Base-by-base conservation (phyloP, 129 eudicot genomes). In the Arctium minus region DNA sequence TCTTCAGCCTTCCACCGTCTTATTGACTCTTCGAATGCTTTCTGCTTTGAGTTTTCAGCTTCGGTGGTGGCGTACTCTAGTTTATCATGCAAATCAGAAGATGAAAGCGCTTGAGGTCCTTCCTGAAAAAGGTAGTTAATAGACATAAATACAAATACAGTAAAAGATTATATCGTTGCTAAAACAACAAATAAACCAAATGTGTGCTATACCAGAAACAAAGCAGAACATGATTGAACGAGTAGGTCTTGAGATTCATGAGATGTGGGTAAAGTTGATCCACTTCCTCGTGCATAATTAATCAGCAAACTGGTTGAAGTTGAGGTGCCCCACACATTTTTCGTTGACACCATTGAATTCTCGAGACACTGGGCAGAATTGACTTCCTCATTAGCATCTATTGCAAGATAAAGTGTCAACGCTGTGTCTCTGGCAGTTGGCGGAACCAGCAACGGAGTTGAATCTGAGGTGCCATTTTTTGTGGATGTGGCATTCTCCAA, bases 1-100 rank as follows among this genome's bases (percentile, higher is more conserved):
- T 92, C 97, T 87, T 90, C 96, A 82, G 96, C 90, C 70, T 81
- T 92, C 91, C 91, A 86, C 74, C 94, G 86, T 67, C 80, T 80
- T 70, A 94, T 85, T 11, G 97, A 87, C 92, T 91, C 92, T 81
- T 88, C 86, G 70, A 84, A 88, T n/a, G 89, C 91, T 79, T 56
- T 62, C 83, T 86, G 92, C 81, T 85, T 89, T 74, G 91, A 75
- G 67, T 87, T 84, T 79, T 89, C 91, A 74, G 90, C 93, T 86
- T 91, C 89, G 35, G 76, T 87, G n/a, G 39, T 40, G 37, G 94
- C 91, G 30, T 85, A 80, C 85, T 86, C 90, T 15, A 93, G 80
- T 85, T 84, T 89, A 83, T 82, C 85, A 39, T 77, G 84, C 74
- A 87, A 31, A 37, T 87, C 89, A 10, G 81, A 75, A 75, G 87